phyloP scores from a whole-genome alignment of 2,329 filamentous ascomycete species.

The Fusarium acutatum region DNA sequence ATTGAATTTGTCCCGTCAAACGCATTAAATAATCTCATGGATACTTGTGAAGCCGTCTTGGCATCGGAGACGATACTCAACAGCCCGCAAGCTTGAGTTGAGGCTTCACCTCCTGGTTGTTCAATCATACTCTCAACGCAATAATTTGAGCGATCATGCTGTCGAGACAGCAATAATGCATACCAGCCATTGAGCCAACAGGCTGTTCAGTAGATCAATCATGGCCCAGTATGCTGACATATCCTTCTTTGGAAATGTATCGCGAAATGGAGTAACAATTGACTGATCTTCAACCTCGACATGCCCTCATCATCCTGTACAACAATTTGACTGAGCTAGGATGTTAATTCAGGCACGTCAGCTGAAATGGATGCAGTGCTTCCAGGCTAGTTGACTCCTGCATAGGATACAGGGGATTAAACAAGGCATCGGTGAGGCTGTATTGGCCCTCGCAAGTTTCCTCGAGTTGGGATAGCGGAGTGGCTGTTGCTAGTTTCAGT shows the following conservation, averaged over 20 bases:
- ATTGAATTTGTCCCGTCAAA: not conserved
- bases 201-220: not conserved
- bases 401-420: constrained; percentile 14
- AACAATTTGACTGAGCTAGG: constrained; percentile 21
- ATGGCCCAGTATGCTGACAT: not conserved
- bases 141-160: not conserved
- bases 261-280: not conserved
- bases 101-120: not conserved
- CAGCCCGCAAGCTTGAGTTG: not conserved
- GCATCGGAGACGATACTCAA: not conserved
- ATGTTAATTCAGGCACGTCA: constrained; percentile 30
- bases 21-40: not conserved
- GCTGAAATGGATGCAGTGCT: constrained; percentile 25
- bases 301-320: constrained; percentile 27
- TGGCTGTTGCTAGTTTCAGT: constrained; percentile 32
- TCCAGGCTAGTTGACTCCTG: constrained; percentile 25
- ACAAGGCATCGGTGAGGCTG: constrained; percentile 21
- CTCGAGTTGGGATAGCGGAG: constrained; percentile 28
- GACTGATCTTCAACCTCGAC: not conserved
- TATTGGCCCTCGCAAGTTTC: not conserved
- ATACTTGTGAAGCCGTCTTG: not conserved
- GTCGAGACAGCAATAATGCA: fast-evolving
- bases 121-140: too few species aligned
- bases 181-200: too few species aligned
- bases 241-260: not conserved